Conservation (phyloP, 2,329 filamentous ascomycete genomes). For the Exophiala sp. region DNA sequence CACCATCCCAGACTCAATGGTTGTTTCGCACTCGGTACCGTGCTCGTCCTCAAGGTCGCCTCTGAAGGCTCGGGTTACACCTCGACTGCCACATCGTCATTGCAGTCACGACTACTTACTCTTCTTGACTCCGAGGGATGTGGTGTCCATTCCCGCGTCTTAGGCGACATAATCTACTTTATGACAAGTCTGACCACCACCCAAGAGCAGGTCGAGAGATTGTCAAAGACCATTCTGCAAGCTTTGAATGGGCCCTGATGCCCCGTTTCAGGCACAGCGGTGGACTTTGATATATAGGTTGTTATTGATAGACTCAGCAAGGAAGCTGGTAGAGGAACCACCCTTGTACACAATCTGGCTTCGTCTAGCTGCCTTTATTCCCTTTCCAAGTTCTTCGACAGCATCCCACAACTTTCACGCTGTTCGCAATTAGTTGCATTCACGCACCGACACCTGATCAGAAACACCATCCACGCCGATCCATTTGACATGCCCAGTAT, state of each 20-base stretch:
- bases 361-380: not conserved
- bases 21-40: constrained; percentile 67
- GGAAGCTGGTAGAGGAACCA: not conserved
- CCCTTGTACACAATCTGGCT: constrained; percentile 2
- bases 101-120: constrained; percentile 47
- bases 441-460: not conserved
- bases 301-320: not conserved
- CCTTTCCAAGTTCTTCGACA: no score
- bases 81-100: constrained; percentile 49
- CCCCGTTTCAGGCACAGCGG: not conserved
- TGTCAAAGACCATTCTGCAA: constrained; percentile 20
- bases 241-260: constrained; percentile 23
- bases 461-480: not conserved
- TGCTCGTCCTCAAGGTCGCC: constrained; percentile 59
- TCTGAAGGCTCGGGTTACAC: constrained; percentile 50
- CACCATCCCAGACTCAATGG: constrained; percentile 52
- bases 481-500: constrained; percentile 11
- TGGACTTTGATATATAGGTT: not conserved
- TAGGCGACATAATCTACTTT: constrained; percentile 57
- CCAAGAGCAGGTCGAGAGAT: constrained; percentile 30
- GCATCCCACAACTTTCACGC: no score
- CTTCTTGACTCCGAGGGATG: constrained; percentile 36
- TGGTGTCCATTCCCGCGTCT: constrained; percentile 53
- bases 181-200: constrained; percentile 53
- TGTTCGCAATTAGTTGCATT: not conserved